Evolutionary conservation across 1,284 basidiomycete species (phyloP), one percentile per base, ranked within the genome.

Genomic region (Irpex rosettiformis): DNA sequence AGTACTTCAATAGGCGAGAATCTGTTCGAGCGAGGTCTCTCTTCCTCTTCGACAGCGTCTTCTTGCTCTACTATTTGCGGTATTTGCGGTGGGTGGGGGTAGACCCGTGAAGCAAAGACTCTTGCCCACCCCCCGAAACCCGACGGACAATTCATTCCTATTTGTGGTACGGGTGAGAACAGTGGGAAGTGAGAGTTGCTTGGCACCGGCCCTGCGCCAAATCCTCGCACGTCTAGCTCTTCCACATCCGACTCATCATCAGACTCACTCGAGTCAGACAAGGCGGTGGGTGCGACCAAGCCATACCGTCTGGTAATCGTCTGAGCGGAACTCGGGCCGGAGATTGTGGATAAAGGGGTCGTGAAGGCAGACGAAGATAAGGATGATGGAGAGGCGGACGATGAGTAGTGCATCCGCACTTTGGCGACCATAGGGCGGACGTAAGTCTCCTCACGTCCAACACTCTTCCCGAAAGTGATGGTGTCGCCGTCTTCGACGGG

Each of bases 391-490:
- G 43, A n/a, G 33, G 56, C 13, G 10, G 52, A 30, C 4, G 24
- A 24, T 4, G 37, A 71, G 60, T 77, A 77, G 45, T 85, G 64
- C 42, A 89, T 70, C 68, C 86, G 78, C 52, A 88, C 76, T 18
- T 79, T 77, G 52, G 75, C 83, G 29, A 81, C 79, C 43, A 90
- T 75, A 4, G 88, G 88, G 2, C 75, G 74, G 29, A 89, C 88
- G 28, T 78, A 70, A 55, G 79, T 79, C 33, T 78, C 75, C 52
- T 81, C 80, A 59, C 79, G 79, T 27, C 83, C 85, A 1, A 91
- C 89, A 4, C 77, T 73, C 73, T 89, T 90, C 62, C 88, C 88
- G 67, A 91, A 88, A 1, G 86, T 90, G 61, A 91, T 65, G 40
- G 79, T 68, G 67, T 90, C 88, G 58, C 86, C 86, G 65, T 88